Base-by-base conservation (phyloP, 352 stramenopile species). In the Phytopythium mirpurense region DNA sequence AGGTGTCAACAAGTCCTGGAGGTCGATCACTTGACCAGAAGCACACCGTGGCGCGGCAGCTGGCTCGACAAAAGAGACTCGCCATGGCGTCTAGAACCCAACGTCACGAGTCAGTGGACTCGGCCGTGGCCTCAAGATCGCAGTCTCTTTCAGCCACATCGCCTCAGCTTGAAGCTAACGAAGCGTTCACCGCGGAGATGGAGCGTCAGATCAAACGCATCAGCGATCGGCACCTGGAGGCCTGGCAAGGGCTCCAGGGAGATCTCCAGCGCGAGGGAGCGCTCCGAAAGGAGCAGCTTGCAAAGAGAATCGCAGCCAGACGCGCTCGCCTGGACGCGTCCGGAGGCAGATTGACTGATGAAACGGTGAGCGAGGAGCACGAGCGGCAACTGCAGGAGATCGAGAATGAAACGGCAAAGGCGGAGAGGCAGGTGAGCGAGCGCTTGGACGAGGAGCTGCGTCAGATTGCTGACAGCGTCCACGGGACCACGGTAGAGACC, bases 151-250 rank as follows among this genome's bases (percentile, higher is more conserved):
- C 16, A 51, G 57, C 18, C 15, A 32, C 3, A 27, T 14, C 1
- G 41, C 19, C 42, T 6, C 26, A 9, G n/a, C 18, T 11, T 0
- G 29, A 16, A 12, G 29, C 45, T 11, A 40, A 4, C 8, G 27
- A 27, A 6, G 31, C 26, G 18, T 12, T 74, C 41, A 51, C 62
- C 29, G 59, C 59, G 5, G 57, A 67, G 35, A 57, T 72, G 51
- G 66, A 71, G 41, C 54, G 62, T 10, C 59, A 78, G 24, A 72
- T 77, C 31, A 64, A 65, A 43, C 19, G 49, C 15, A 54, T 78
- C 12, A 72, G 63, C 56, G 59, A 61, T 2, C 46, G 29, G 18
- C 65, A 70, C 19, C 38, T 66, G 10, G 23, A 42, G 2, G 54
- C 53, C 19, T 72, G 65, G 59, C 31, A 72, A 35, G 56, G 67